These are phyloP conservation scores for Blepharisma stoltei DNA, from an alignment of 73 alveolate species.

Conservation along the genomic window DNA sequence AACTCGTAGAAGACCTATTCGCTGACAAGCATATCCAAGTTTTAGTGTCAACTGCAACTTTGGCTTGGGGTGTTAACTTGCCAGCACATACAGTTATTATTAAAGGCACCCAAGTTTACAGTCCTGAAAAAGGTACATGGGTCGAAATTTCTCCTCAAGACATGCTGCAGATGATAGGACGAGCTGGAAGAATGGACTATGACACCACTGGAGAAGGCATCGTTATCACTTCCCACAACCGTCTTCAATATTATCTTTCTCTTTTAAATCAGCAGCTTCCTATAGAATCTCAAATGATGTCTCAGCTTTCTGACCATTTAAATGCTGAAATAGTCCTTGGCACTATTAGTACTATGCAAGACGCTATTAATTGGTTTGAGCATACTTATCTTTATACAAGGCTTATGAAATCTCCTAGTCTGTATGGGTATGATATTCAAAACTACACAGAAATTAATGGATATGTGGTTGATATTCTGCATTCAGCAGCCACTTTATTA, in stretches of 20 bases:
- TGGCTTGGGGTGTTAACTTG: constrained; percentile 99
- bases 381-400: constrained; percentile 94
- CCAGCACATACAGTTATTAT: constrained; percentile 99
- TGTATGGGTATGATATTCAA: constrained; percentile 31
- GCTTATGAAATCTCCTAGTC: constrained; percentile 19
- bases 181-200: constrained; percentile 99
- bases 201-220: constrained; percentile 99
- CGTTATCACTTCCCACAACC: constrained; percentile 93
- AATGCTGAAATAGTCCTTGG: constrained; percentile 97
- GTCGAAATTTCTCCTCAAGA: constrained; percentile 97
- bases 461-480: constrained; percentile 79
- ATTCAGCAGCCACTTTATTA: constrained; percentile 88
- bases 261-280: constrained; percentile 97
- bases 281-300: constrained; percentile 93
- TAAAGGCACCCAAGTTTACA: constrained; percentile 99
- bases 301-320: constrained; percentile 89
- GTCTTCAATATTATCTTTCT: constrained; percentile 94
- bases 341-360: constrained; percentile 83
- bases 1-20: constrained; percentile 95
- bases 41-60: constrained; percentile 94
- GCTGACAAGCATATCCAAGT: constrained; percentile 83
- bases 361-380: constrained; percentile 99
- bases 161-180: constrained; percentile 98
- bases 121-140: constrained; percentile 99
- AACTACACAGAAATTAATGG: neutral